Conservation (phyloP, 2,329 filamentous ascomycete genomes). For the Mycosphaerella arachidis region DNA sequence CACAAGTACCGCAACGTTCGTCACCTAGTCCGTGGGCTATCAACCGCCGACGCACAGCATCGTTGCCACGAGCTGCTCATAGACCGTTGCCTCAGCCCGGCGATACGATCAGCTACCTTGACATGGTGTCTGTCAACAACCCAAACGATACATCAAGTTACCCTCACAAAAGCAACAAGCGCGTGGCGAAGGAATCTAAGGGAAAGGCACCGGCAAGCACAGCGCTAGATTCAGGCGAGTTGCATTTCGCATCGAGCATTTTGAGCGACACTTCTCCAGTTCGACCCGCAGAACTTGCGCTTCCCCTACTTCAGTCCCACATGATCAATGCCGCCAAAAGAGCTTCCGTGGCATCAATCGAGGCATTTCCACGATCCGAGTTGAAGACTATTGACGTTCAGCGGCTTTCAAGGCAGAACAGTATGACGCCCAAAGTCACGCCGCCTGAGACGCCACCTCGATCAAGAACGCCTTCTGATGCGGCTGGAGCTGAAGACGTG, state of each 20-base stretch:
- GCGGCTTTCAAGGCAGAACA: slow-evolving; percentile 16
- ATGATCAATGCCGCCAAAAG: slow-evolving; percentile 21
- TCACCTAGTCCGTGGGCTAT: neutral
- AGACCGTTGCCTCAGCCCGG: neutral
- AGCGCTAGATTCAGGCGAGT: neutral
- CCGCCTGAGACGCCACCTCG: slow-evolving; percentile 12
- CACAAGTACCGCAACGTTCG: neutral
- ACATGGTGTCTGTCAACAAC: slow-evolving; percentile 7
- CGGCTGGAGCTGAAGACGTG: neutral
- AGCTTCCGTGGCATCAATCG: slow-evolving; percentile 34
- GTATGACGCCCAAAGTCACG: slow-evolving; percentile 13
- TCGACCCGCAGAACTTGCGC: neutral
- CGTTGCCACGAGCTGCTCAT: slow-evolving; percentile 9
- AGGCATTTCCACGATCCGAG: slow-evolving; percentile 29
- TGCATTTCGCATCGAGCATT: neutral
- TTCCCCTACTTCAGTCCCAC: neutral
- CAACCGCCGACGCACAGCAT: slow-evolving; percentile 4
- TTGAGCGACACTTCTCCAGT: neutral
- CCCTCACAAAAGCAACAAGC: neutral
- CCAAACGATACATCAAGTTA: neutral
- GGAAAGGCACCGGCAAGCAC: neutral
- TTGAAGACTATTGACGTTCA: slow-evolving; percentile 31
- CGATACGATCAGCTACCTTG: slow-evolving; percentile 8
- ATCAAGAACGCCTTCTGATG: neutral
- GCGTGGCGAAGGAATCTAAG: neutral